Conservation (phyloP, 257 asterid species). For the Scutellaria minor region DNA sequence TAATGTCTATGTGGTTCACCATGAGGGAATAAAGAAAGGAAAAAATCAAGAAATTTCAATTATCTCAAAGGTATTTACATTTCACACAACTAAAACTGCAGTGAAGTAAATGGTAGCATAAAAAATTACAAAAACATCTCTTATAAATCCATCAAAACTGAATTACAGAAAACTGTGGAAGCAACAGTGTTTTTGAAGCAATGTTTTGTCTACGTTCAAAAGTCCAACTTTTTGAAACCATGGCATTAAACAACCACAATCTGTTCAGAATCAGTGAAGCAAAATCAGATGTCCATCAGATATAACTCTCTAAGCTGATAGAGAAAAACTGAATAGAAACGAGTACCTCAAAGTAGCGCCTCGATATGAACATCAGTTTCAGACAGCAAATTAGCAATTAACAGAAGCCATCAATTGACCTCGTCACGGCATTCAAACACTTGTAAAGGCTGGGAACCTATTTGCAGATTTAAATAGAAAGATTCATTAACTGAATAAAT, state of each 20-base stretch:
- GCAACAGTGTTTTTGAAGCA: background rate
- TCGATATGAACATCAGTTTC: constrained; percentile 24
- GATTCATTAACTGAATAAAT: background rate
- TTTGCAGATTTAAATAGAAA: constrained; percentile 26
- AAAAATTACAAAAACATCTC: constrained; percentile 7
- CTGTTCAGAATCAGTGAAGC: too few species aligned
- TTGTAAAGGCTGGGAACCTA: constrained; percentile 26
- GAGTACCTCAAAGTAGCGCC: constrained; percentile 35
- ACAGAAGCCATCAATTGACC: constrained; percentile 14
- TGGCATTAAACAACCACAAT: too few species aligned
- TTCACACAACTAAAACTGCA: background rate
- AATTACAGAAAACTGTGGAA: background rate
- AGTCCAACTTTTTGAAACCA: too few species aligned
- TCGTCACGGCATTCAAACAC: background rate
- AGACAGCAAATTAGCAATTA: constrained; percentile 21
- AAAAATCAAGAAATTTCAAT: too few species aligned
- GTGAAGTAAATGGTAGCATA: background rate
- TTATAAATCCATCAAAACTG: background rate
- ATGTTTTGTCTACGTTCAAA: too few species aligned
- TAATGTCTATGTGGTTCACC: background rate
- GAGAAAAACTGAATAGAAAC: constrained; percentile 21
- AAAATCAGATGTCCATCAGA: background rate
- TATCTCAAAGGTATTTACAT: background rate
- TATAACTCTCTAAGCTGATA: constrained; percentile 15
- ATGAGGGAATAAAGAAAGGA: background rate